phyloP scores from a whole-genome alignment of 495 filamentous ascomycete species.

The Amphirosellinia nigrospora region DNA sequence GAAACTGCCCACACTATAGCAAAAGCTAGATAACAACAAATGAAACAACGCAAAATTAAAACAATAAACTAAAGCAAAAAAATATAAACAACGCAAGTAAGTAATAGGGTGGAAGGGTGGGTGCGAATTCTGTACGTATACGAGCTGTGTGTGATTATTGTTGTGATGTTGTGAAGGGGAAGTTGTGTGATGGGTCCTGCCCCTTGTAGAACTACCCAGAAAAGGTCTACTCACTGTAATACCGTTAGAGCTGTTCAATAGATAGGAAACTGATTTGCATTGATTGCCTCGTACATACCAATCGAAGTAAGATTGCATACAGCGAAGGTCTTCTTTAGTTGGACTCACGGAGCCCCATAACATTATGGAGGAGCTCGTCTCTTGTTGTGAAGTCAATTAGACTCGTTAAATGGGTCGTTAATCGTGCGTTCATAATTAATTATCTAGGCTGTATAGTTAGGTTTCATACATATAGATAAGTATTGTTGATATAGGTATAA shows the following conservation, averaged over 20 bases:
- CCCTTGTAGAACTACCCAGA: too few relatives aligned
- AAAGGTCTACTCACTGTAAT: background rate
- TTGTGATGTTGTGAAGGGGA: too few relatives aligned
- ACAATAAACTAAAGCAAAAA: too few relatives aligned
- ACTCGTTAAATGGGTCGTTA: constrained; percentile 12
- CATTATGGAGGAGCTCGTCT: constrained; percentile 19
- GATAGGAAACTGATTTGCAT: background rate
- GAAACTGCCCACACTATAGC: too few relatives aligned
- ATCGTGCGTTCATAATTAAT: background rate
- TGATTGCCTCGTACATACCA: constrained; percentile 8
- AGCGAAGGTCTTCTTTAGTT: constrained; percentile 4
- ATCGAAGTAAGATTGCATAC: constrained; percentile 19
- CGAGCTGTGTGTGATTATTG: too few relatives aligned
- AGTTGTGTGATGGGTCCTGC: too few relatives aligned
- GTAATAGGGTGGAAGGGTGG: too few relatives aligned
- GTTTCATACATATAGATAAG: background rate
- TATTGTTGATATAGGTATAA: background rate
- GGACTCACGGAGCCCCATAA: constrained; percentile 19
- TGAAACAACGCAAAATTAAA: too few relatives aligned
- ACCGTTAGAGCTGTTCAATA: background rate
- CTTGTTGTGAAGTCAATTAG: constrained; percentile 7
- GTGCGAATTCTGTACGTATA: too few relatives aligned
- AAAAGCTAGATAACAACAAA: too few relatives aligned
- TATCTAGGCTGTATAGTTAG: background rate
- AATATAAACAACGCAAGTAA: too few relatives aligned